Evolutionary conservation across 1,139 yeast genomes (phyloP).

Genomic region (Protomyces gravidus): DNA sequence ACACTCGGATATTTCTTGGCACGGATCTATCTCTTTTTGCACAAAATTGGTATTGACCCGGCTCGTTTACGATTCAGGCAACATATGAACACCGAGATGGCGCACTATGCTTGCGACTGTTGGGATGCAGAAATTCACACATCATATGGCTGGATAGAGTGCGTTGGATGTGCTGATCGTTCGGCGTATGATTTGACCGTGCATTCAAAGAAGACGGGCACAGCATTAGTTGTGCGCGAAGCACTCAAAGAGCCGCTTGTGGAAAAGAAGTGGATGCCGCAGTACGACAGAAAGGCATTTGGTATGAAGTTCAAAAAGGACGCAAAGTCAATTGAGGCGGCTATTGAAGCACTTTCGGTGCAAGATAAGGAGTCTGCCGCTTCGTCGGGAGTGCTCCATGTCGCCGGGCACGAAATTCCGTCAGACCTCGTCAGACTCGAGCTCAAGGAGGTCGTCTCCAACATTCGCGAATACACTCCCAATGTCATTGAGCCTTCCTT

Average conservation of each 20-base stretch:
- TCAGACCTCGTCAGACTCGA: slow-evolving; percentile 50
- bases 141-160: slow-evolving; percentile 95
- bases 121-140: slow-evolving; percentile 99
- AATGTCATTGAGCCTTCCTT: slow-evolving; percentile 98
- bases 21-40: slow-evolving; percentile 78
- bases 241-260: slow-evolving; percentile 75
- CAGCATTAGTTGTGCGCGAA: slow-evolving; percentile 90
- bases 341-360: slow-evolving; percentile 72
- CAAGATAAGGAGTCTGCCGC: slow-evolving; percentile 71
- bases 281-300: slow-evolving; percentile 85
- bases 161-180: slow-evolving; percentile 99
- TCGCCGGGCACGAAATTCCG: slow-evolving; percentile 59
- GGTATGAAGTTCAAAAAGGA: slow-evolving; percentile 97
- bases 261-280: slow-evolving; percentile 78
- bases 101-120: slow-evolving; percentile 98
- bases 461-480: slow-evolving; percentile 85
- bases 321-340: slow-evolving; percentile 84
- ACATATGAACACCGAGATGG: slow-evolving; percentile 98
- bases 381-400: slow-evolving; percentile 59
- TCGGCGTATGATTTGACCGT: slow-evolving; percentile 96
- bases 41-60: slow-evolving; percentile 85
- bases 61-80: slow-evolving; percentile 90
- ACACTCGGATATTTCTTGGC: slow-evolving; percentile 96
- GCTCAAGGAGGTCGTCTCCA: slow-evolving; percentile 55
- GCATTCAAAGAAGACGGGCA: slow-evolving; percentile 91